Evolutionary conservation across 2,329 filamentous ascomycete species (phyloP).

Genomic region (Colletotrichum cereale): DNA sequence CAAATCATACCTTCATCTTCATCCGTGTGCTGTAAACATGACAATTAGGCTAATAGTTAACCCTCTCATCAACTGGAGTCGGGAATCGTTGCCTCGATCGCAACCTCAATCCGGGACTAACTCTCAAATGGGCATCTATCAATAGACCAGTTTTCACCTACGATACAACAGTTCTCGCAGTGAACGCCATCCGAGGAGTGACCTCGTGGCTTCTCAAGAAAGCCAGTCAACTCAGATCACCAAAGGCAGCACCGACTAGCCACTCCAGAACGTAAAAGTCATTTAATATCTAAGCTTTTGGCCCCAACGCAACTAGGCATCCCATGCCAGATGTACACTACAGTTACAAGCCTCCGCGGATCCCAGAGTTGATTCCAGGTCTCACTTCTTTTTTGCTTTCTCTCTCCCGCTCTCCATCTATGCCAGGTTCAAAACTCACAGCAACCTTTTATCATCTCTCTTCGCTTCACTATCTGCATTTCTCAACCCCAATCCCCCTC

Average conservation of each 20-base stretch:
- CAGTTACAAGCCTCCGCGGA: constrained; percentile 30
- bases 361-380: neutral
- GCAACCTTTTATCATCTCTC: too few species aligned
- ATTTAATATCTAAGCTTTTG: constrained; percentile 35
- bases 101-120: too few species aligned
- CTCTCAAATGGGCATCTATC: too few species aligned
- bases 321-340: constrained; percentile 39
- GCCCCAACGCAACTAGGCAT: constrained; percentile 1
- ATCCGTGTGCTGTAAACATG: too few species aligned
- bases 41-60: too few species aligned
- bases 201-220: too few species aligned
- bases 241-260: neutral
- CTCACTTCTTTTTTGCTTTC: constrained; percentile 10
- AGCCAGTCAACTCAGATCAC: neutral
- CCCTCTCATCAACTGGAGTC: too few species aligned
- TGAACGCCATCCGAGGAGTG: too few species aligned
- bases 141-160: too few species aligned
- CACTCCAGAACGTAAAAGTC: constrained; percentile 34
- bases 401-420: neutral
- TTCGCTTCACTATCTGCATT: neutral
- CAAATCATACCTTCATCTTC: neutral
- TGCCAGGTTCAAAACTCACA: constrained; percentile 6
- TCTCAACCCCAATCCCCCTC: neutral
- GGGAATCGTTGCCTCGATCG: too few species aligned
- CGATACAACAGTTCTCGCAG: too few species aligned